Base-by-base conservation (phyloP, 768 basidiomycete genomes). In the Xerocomus brunneocitrinus region DNA sequence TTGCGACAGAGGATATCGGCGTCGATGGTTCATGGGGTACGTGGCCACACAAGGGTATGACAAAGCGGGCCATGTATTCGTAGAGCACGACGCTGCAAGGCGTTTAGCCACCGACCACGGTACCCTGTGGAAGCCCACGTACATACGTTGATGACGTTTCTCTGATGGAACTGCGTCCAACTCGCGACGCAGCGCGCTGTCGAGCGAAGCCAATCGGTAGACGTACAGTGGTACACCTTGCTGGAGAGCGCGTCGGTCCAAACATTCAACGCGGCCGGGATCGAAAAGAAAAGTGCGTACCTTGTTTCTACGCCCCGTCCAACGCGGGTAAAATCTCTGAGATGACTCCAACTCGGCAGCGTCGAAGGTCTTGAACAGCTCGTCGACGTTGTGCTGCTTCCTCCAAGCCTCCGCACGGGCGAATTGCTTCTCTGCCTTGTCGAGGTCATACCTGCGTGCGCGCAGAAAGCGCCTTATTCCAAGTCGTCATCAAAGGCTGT, bases 221-320 rank as follows among this genome's bases (percentile, higher is more conserved):
- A 91, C 85, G 62, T 85, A 91, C 6, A 91, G 56, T 2, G 89
- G 90, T 43, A 81, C 66, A 25, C 89, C 89, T 41, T 79, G 70
- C 85, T 89, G 53, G 19, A 47, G 27, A 39, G 2, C 28, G 39
- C 34, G 12, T 27, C 22, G 27, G 27, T 49, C n/a, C 30, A 49
- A 4, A 34, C 8, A 8, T 4, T 25, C 16, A 53, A 22, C 19
- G 32, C 32, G 32, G 13, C 5, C 5, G 5, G 12, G 32, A 13
- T 12, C 13, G 32, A 34, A 5, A 34, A 34, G 32, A n/a, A 47
- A 10, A 19, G n/a, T 1, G 19, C 73, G 3, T 58, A 84, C 89
- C 74, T 86, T 88, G 65, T 90, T 85, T 58, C 88, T 73, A 42
- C 85, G 75, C 0, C 89, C 90, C 0, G 87, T 91, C 87, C 87